These are phyloP conservation scores for Thermochaetoides thermophila DNA, from an alignment of 495 filamentous ascomycete genomes.

Conservation along the genomic window DNA sequence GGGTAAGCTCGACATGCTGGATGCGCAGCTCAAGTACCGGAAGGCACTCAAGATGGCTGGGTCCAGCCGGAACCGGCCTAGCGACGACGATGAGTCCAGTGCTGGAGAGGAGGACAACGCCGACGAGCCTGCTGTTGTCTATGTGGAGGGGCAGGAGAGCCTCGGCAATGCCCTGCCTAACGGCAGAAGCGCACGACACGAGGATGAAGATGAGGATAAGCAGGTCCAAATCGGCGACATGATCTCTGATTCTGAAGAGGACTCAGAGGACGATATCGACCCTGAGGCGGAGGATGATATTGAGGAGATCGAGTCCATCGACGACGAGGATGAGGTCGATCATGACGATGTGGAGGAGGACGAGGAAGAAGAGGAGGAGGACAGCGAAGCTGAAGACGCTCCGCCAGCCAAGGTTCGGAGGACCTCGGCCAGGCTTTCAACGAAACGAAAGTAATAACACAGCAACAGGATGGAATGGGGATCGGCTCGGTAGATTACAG, in stretches of 20 bases:
- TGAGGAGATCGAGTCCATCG: background rate
- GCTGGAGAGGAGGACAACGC: conserved; percentile 53
- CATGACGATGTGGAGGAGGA: conserved; percentile 26
- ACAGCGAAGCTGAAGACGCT: conserved; percentile 19
- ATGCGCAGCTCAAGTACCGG: conserved; percentile 70
- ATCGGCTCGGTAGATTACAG: no score
- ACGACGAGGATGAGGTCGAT: conserved; percentile 20
- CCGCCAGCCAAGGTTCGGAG: conserved; percentile 25
- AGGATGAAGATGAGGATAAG: conserved; percentile 16
- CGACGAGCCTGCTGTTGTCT: conserved; percentile 49
- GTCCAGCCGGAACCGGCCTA: conserved; percentile 22
- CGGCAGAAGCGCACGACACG: conserved; percentile 17
- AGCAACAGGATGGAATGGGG: no score
- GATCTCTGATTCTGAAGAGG: background rate
- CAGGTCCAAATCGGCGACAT: no score
- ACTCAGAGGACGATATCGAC: background rate
- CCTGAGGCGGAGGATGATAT: background rate
- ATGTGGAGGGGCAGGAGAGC: conserved; percentile 66
- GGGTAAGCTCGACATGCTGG: conserved; percentile 81
- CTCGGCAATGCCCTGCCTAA: conserved; percentile 26
- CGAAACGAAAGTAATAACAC: conserved; percentile 17
- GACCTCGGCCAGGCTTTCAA: conserved; percentile 10
- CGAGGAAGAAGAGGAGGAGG: conserved; percentile 14
- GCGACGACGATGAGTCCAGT: conserved; percentile 60
- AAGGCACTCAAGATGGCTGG: conserved; percentile 37